Evolutionary conservation across 192 early-diverging fungal species (phyloP), one percentile per base, ranked within the genome.

Genomic region (Linnemannia hyalina): DNA sequence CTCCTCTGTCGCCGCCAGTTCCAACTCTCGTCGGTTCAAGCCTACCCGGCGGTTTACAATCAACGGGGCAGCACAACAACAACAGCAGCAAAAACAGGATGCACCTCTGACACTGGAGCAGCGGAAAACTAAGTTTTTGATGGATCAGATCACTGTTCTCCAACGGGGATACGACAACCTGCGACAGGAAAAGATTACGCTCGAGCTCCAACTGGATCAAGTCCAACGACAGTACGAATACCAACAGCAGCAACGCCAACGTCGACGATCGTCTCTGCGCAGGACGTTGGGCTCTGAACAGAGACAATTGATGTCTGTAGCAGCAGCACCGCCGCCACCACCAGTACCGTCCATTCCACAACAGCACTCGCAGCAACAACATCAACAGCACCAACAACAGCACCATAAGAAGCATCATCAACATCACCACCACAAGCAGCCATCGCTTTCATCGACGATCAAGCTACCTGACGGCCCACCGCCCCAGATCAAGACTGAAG

Each of bases 61-160:
- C 11, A 83, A 83, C 41, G 70, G 57, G 23, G 23, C 74, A 18
- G 73, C 35, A 18, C 76, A 75, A 16, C 49, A 52, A 18, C 47
- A 52, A 65, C 29, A 65, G n/a, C 57, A 60, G n/a, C 57, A 60
- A 26, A 23, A 23, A 32, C 40, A 74, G 52, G 77, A 78, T 22
- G 77, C 72, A 0, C 68, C 72, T 20, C 38, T 75, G 65, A 75
- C 77, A 13, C 49, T 75, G 26, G 82, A 83, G 42, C 82, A 83
- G 69, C 76, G 73, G 8, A 83, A 83, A 41, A 60, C 65, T 41
- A 52, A 79, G 29, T 78, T 79, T 23, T 57, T 83, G 47, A 78
- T 83, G 82, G 77, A 83, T 44, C 82, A 83, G 68, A 83, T 83
- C 71, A 75, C 82, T 16, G 82, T 79, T 7, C 77, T 83, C 23